A percentile compares a stretch with the other conserved stretches of the same genome.
Evolutionary conservation across 2,329 filamentous ascomycete species (phyloP).

Genomic region (Arthrobotrys entomopaga): DNA sequence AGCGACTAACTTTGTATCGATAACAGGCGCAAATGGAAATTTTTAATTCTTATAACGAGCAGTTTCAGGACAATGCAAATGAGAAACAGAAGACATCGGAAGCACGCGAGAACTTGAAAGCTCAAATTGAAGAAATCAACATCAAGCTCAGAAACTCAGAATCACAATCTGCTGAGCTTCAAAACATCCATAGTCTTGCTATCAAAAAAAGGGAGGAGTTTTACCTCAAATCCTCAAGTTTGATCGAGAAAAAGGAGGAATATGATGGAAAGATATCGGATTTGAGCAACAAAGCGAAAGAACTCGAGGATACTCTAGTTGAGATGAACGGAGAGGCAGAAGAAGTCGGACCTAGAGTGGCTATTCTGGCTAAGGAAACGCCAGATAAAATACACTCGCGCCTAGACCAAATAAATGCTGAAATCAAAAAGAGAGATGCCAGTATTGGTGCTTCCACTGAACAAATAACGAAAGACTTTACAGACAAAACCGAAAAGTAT

Average conservation of each 20-base stretch:
- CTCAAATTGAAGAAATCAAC: constrained; percentile 62
- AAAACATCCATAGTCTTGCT: constrained; percentile 67
- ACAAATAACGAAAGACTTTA: constrained; percentile 45
- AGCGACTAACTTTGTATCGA: not conserved
- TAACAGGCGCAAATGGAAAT: constrained; percentile 26
- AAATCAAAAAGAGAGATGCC: constrained; percentile 38
- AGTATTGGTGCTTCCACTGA: constrained; percentile 41
- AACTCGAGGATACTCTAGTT: constrained; percentile 5
- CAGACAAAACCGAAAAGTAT: constrained; percentile 51
- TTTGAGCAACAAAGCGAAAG: not conserved
- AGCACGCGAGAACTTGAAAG: constrained; percentile 61
- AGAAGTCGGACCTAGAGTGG: constrained; percentile 17
- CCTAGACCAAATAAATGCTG: constrained; percentile 22
- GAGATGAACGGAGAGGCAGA: constrained; percentile 11
- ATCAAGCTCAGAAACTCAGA: constrained; percentile 69
- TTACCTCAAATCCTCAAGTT: constrained; percentile 12
- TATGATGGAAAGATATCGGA: constrained; percentile 8
- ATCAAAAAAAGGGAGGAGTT: constrained; percentile 71
- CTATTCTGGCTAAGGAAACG: constrained; percentile 67
- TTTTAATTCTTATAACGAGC: constrained; percentile 18
- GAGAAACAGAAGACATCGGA: constrained; percentile 42
- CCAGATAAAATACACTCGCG: constrained; percentile 65
- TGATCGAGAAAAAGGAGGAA: constrained; percentile 30
- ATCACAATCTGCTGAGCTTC: constrained; percentile 66
- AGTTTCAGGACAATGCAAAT: constrained; percentile 31